phyloP scores from a whole-genome alignment of 176 grass and related monocot species.

The Thalia dealbata region DNA sequence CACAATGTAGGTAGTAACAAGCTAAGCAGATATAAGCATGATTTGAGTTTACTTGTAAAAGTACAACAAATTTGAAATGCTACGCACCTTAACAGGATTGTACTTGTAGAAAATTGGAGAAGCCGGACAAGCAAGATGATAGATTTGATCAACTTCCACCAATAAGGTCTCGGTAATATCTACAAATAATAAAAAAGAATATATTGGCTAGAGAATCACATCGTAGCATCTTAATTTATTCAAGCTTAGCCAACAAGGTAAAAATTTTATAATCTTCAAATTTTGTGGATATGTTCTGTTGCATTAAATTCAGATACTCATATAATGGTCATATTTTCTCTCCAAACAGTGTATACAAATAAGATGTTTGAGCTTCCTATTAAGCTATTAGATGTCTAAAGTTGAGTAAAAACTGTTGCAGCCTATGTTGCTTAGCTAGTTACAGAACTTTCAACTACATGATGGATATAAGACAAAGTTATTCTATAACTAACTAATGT shows the following conservation, averaged over 20 bases:
- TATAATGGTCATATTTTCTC: background rate
- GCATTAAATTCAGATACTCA: background rate
- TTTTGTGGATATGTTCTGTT: background rate
- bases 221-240: too few species aligned
- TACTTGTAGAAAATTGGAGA: slow-evolving; percentile 99
- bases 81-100: slow-evolving; percentile 91
- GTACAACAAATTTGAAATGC: background rate
- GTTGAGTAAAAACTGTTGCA: background rate
- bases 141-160: slow-evolving; percentile 98
- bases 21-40: background rate
- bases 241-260: background rate
- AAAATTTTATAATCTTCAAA: background rate
- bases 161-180: slow-evolving; percentile 89
- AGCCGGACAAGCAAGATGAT: slow-evolving; percentile 99
- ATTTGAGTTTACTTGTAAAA: background rate
- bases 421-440: too few species aligned
- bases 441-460: too few species aligned
- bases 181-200: slow-evolving; percentile 15
- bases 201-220: too few species aligned
- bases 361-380: background rate
- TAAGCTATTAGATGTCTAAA: background rate
- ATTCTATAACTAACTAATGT: too few species aligned
- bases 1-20: slow-evolving; percentile 10
- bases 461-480: too few species aligned
- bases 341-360: background rate